Percentiles rank a stretch among this genome's conserved stretches.
These are phyloP conservation scores for Gossypioides kirkii DNA, from an alignment of 345 rosid genomes.

Conservation along the genomic window DNA sequence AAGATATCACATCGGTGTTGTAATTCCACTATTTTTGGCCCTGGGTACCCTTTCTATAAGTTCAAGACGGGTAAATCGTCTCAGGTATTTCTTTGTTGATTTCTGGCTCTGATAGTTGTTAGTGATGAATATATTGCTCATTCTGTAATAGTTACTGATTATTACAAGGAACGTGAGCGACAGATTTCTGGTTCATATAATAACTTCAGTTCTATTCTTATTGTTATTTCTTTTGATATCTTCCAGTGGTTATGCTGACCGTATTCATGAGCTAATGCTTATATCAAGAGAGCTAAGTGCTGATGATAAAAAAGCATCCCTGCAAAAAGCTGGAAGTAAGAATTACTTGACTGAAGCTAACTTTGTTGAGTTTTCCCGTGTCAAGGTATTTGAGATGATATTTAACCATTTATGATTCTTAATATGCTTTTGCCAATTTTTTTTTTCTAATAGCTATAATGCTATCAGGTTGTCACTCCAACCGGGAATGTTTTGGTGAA, in stretches of 20 bases:
- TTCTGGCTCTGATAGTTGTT: neutral
- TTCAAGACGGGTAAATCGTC: slow-evolving; percentile 85
- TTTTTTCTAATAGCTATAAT: slow-evolving; percentile 17
- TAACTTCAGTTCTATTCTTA: slow-evolving; percentile 6
- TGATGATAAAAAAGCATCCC: slow-evolving; percentile 46
- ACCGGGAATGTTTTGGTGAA: slow-evolving; percentile 87
- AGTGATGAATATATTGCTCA: neutral
- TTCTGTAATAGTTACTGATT: no score
- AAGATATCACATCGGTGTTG: slow-evolving; percentile 97
- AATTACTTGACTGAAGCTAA: slow-evolving; percentile 82
- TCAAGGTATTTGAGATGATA: slow-evolving; percentile 60
- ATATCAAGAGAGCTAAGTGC: slow-evolving; percentile 79
- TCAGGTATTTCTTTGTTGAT: slow-evolving; percentile 52
- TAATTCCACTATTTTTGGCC: slow-evolving; percentile 82
- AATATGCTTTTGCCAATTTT: neutral
- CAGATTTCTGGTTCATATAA: neutral
- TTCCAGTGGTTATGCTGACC: slow-evolving; percentile 94
- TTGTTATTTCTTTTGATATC: slow-evolving; percentile 14
- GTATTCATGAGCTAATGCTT: slow-evolving; percentile 82
- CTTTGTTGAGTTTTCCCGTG: slow-evolving; percentile 82
- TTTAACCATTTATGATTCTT: neutral
- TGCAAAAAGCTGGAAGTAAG: slow-evolving; percentile 62
- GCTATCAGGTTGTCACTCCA: slow-evolving; percentile 90
- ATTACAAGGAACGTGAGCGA: no score
- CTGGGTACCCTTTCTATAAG: slow-evolving; percentile 92